Conservation (phyloP, 306 rosid genomes). For the Crataegus laevigata region DNA sequence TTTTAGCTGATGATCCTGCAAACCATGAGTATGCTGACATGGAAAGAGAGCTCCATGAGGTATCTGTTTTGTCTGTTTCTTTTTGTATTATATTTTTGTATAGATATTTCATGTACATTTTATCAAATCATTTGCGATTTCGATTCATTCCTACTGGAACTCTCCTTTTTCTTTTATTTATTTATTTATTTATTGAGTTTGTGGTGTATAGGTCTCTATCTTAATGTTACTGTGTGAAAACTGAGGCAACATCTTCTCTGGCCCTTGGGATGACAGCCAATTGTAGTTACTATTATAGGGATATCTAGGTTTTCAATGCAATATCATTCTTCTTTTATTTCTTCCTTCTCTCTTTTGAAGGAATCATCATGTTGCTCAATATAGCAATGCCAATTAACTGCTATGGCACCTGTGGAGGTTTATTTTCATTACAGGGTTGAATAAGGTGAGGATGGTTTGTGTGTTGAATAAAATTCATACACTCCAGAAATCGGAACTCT, state of each 20-base stretch:
- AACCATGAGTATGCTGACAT: constrained; percentile 81
- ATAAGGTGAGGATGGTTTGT: constrained; percentile 48
- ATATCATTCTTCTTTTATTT: constrained; percentile 31
- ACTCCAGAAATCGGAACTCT: constrained; percentile 28
- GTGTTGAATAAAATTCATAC: constrained; percentile 25
- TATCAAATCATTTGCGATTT: not conserved
- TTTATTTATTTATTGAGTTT: not conserved
- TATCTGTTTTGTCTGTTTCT: not conserved
- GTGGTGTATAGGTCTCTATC: not conserved
- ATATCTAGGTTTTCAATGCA: constrained; percentile 28
- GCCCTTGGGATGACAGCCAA: constrained; percentile 15
- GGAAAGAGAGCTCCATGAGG: constrained; percentile 94
- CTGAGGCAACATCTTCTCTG: constrained; percentile 13
- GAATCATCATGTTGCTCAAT: constrained; percentile 41
- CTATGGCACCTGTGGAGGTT: constrained; percentile 38
- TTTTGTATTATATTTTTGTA: not conserved
- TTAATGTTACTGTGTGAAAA: constrained; percentile 6
- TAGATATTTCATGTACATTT: not conserved
- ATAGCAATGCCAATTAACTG: constrained; percentile 38
- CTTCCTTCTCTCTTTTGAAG: constrained; percentile 49
- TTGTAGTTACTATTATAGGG: constrained; percentile 9
- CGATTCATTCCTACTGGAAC: not conserved
- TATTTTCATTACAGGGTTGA: constrained; percentile 28
- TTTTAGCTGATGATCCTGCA: constrained; percentile 60
- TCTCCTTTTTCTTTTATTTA: not conserved